These are phyloP conservation scores for Boletus bicolor DNA, from an alignment of 768 basidiomycete genomes.

Conservation along the genomic window DNA sequence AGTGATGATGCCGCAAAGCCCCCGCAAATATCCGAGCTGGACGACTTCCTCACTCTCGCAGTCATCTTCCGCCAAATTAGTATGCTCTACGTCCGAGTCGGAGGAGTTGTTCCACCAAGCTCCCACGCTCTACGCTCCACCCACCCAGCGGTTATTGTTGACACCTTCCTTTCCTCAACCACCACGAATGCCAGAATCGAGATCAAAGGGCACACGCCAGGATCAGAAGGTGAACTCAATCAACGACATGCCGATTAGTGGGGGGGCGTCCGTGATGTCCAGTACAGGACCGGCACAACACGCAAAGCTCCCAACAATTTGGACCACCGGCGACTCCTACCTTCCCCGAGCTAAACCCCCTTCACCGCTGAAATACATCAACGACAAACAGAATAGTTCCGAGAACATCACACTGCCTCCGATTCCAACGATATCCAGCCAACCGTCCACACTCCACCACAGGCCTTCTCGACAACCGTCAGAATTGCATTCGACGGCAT, in stretches of 20 bases:
- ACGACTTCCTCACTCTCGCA: neutral
- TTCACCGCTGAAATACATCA: constrained; percentile 8
- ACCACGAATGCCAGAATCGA: neutral
- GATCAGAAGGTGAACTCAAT: neutral
- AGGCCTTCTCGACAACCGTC: neutral
- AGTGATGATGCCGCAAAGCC: neutral
- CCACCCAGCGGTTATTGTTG: neutral
- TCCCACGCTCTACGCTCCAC: neutral
- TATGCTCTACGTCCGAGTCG: neutral
- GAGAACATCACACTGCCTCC: neutral
- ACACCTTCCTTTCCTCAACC: neutral
- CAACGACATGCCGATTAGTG: neutral
- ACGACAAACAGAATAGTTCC: constrained; percentile 13
- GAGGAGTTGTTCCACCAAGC: neutral
- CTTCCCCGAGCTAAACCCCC: constrained; percentile 23
- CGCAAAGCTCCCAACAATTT: neutral
- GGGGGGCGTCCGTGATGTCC: neutral
- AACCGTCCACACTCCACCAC: neutral
- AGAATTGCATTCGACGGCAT: neutral
- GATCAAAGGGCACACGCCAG: neutral
- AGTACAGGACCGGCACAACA: neutral
- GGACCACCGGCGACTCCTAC: constrained; percentile 17
- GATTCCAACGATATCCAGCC: neutral
- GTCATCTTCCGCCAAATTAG: neutral
- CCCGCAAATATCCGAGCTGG: neutral